Evolutionary conservation across 2,329 filamentous ascomycete species (phyloP).

Genomic region (Sporothrix euskadiensis): DNA sequence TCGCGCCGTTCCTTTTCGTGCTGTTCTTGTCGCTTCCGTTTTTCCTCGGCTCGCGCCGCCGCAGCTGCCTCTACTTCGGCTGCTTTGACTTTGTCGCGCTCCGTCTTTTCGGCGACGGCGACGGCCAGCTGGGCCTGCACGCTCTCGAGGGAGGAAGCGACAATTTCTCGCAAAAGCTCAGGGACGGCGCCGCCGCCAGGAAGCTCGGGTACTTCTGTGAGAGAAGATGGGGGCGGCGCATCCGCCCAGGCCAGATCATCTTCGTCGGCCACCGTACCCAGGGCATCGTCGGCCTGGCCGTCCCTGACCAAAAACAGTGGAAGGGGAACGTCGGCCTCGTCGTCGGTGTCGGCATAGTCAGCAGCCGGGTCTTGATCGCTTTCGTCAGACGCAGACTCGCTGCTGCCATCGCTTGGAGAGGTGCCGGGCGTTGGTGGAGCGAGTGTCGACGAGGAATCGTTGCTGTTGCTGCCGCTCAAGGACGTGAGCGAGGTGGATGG

Average conservation of each 20-base stretch:
- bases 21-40: conserved; percentile 35
- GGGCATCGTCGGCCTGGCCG: background rate
- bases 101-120: conserved; percentile 38
- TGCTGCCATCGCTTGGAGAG: background rate
- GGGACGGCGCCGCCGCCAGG: conserved; percentile 42
- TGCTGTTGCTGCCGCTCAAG: background rate
- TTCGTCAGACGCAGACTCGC: conserved; percentile 26
- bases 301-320: background rate
- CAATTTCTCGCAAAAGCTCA: conserved; percentile 45
- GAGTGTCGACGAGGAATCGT: background rate
- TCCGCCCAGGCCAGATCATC: conserved; percentile 43
- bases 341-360: conserved; percentile 35
- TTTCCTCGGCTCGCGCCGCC: conserved; percentile 29
- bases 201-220: conserved; percentile 39
- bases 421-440: background rate
- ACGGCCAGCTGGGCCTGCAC: conserved; percentile 43
- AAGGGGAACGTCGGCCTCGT: background rate
- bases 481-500: background rate
- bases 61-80: conserved; percentile 35
- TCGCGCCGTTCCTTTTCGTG: conserved; percentile 16
- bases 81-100: conserved; percentile 26
- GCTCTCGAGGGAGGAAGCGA: conserved; percentile 49
- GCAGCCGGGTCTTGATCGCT: background rate
- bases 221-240: conserved; percentile 49
- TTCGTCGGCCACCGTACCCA: background rate